Evolutionary conservation across 441 rosid genomes (phyloP).

Genomic region (Theobroma grandiflorum): DNA sequence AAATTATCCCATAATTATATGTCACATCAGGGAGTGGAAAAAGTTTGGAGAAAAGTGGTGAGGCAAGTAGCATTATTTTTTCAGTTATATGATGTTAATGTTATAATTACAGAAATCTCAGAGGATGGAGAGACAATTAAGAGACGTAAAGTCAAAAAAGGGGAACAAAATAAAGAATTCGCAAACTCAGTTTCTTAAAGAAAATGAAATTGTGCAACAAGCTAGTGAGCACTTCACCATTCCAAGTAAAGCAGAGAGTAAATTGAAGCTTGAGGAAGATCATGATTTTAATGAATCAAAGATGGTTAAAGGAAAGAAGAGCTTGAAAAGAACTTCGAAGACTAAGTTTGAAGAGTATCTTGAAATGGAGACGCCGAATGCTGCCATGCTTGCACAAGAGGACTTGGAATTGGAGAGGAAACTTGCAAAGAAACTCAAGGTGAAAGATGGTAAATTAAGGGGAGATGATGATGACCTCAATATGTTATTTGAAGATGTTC

Average conservation of each 20-base stretch:
- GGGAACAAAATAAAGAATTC: slow-evolving; percentile 31
- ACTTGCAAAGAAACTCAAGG: slow-evolving; percentile 87
- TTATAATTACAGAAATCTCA: neutral
- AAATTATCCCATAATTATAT: neutral
- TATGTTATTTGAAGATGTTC: slow-evolving; percentile 54
- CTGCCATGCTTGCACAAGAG: slow-evolving; percentile 40
- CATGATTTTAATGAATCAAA: slow-evolving; percentile 15
- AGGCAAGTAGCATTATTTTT: neutral
- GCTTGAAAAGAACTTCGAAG: slow-evolving; percentile 46
- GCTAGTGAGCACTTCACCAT: neutral
- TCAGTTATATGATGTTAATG: neutral
- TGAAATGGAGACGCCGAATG: slow-evolving; percentile 55
- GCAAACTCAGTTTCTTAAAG: slow-evolving; percentile 25
- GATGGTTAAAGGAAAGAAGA: slow-evolving; percentile 37
- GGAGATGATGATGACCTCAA: slow-evolving; percentile 74
- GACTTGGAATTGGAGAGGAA: slow-evolving; percentile 78
- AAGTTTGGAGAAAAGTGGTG: neutral
- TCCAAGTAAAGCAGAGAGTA: neutral
- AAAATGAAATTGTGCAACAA: slow-evolving; percentile 18
- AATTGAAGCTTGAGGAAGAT: neutral
- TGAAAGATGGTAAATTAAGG: slow-evolving; percentile 70
- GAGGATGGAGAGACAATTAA: slow-evolving; percentile 28
- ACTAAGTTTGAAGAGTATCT: slow-evolving; percentile 83
- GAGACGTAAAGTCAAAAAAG: slow-evolving; percentile 27
- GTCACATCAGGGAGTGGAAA: neutral